These are phyloP conservation scores for Diaporthe longicolla DNA, from an alignment of 2,329 filamentous ascomycete genomes.

Conservation along the genomic window DNA sequence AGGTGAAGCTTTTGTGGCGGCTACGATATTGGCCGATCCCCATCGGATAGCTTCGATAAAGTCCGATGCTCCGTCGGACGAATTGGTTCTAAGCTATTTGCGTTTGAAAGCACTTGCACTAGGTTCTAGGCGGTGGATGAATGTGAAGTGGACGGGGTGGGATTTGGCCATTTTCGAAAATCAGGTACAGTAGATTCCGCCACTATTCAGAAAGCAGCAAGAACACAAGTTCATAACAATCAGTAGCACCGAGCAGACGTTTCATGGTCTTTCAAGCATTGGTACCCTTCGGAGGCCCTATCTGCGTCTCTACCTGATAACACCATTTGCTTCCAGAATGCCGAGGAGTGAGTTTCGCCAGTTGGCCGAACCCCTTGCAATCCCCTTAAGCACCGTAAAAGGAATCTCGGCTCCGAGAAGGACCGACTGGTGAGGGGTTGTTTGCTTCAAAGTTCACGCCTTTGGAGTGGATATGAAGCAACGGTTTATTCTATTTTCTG, in stretches of 20 bases:
- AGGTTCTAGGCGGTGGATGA: not conserved
- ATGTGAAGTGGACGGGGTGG: not conserved
- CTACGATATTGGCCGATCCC: too few relatives aligned
- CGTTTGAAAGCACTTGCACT: not conserved
- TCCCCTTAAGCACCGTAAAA: too few relatives aligned
- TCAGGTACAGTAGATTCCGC: not conserved
- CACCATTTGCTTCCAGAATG: not conserved
- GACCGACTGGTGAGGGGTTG: too few relatives aligned
- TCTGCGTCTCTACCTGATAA: not conserved
- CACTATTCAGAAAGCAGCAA: too few relatives aligned
- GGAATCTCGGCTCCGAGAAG: too few relatives aligned
- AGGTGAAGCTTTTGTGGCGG: not conserved
- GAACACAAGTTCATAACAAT: not conserved
- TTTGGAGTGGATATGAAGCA: not conserved
- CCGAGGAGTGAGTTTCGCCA: not conserved
- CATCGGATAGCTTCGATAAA: too few relatives aligned
- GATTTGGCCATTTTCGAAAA: not conserved
- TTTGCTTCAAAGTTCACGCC: not conserved
- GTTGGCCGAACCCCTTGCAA: too few relatives aligned
- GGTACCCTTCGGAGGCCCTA: not conserved
- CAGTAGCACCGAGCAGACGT: not conserved
- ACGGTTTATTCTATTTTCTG: not conserved
- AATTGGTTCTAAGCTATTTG: not conserved
- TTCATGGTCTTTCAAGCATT: not conserved
- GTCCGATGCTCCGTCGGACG: conserved; percentile 1